Evolutionary conservation across 192 early-diverging fungal genomes (phyloP).

Genomic region (Coemansia erecta): DNA sequence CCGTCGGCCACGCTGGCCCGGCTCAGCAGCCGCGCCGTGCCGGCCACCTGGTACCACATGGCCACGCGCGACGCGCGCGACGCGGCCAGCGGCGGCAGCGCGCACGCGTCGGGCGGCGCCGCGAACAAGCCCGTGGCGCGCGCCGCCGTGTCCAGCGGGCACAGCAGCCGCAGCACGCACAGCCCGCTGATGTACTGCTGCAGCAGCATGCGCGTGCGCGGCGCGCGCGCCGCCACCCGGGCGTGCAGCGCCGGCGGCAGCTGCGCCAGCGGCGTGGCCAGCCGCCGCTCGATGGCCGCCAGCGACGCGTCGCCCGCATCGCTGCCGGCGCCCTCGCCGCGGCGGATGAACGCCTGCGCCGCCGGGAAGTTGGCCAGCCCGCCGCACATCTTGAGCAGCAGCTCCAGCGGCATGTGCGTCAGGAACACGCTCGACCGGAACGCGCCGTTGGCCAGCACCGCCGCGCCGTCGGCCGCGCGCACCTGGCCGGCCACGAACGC

Average conservation of each 20-base stretch:
- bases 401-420: constrained; percentile 20
- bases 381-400: constrained; percentile 21
- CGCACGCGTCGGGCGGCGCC: constrained; percentile 20
- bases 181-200: constrained; percentile 17
- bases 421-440: constrained; percentile 29
- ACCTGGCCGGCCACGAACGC: constrained; percentile 17
- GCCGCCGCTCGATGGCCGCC: constrained; percentile 22
- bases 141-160: constrained; percentile 15
- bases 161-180: constrained; percentile 32
- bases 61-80: constrained; percentile 6
- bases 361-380: constrained; percentile 12
- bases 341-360: constrained; percentile 22
- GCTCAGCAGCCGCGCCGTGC: constrained; percentile 25
- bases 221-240: not conserved
- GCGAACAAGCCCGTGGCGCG: constrained; percentile 13
- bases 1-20: not conserved
- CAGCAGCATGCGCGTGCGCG: constrained; percentile 11
- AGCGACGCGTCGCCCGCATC: not conserved
- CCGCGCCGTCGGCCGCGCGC: constrained; percentile 10
- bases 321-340: not conserved
- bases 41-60: constrained; percentile 33
- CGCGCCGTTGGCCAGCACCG: constrained; percentile 19
- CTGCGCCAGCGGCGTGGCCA: constrained; percentile 25
- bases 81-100: not conserved
- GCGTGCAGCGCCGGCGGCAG: constrained; percentile 16